Percentiles rank a stretch among this genome's conserved stretches.
Conservation (phyloP, 495 filamentous ascomycete species). For the Parmelia sp. region DNA sequence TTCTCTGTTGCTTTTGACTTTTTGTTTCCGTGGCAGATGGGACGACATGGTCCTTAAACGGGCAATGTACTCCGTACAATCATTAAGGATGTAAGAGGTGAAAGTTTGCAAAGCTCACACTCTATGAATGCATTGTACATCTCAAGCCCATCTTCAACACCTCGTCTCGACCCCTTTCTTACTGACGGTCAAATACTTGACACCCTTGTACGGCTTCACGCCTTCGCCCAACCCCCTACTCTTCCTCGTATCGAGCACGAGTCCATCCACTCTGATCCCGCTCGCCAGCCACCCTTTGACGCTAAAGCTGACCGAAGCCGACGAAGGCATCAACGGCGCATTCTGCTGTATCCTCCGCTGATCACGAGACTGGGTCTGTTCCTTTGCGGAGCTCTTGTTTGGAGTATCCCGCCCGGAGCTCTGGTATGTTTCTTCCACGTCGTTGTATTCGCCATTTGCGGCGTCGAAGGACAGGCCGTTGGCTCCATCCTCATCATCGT, state of each 20-base stretch:
- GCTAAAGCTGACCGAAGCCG: constrained; percentile 78
- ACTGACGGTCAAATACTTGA: constrained; percentile 93
- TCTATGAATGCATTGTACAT: no score
- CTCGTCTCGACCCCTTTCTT: constrained; percentile 75
- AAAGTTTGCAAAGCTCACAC: background rate
- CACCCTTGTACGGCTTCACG: constrained; percentile 93
- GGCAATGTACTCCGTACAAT: no score
- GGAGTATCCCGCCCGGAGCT: constrained; percentile 16
- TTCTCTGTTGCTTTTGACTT: no score
- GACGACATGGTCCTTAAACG: no score
- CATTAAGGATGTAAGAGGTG: background rate
- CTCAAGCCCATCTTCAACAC: constrained; percentile 51
- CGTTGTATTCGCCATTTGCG: constrained; percentile 43
- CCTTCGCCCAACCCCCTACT: constrained; percentile 80
- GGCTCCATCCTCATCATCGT: constrained; percentile 48
- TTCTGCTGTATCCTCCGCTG: constrained; percentile 57
- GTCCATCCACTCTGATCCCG: constrained; percentile 85
- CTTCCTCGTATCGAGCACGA: constrained; percentile 76
- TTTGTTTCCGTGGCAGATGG: no score
- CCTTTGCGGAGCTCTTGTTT: constrained; percentile 19
- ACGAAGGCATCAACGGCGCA: constrained; percentile 82
- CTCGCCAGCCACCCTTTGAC: constrained; percentile 94
- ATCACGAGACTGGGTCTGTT: constrained; percentile 37
- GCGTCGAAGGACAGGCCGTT: constrained; percentile 47
- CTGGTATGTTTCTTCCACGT: constrained; percentile 36